Conservation (phyloP, 768 basidiomycete genomes). For the Pleurotus giganteus region DNA sequence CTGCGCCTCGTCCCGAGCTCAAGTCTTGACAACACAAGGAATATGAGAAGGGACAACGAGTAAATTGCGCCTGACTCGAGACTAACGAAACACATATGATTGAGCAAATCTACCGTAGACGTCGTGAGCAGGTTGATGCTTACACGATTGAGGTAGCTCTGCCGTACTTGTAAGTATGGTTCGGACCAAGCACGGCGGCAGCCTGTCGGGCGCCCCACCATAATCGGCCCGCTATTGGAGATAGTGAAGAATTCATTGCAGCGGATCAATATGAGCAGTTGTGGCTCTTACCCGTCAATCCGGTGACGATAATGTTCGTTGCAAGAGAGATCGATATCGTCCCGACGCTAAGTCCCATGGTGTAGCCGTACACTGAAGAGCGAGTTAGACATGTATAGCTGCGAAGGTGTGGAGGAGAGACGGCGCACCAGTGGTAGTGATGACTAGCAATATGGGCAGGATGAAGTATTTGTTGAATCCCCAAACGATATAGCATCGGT, state of each 20-base stretch:
- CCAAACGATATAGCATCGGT: constrained; percentile 8
- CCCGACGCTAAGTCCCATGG: constrained; percentile 7
- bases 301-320: constrained; percentile 6
- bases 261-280: neutral
- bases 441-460: neutral
- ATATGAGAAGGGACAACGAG: neutral
- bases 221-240: neutral
- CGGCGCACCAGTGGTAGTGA: constrained; percentile 1
- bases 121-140: neutral
- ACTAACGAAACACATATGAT: neutral
- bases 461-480: constrained; percentile 8
- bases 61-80: constrained; percentile 4
- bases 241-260: neutral
- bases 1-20: constrained; percentile 1
- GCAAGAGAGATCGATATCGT: constrained; percentile 2
- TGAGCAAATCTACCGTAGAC: neutral
- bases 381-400: neutral
- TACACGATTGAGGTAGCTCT: constrained; percentile 4
- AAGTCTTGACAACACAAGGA: neutral
- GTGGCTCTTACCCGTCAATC: neutral
- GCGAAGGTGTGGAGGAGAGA: too few relatives aligned
- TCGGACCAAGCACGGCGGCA: neutral
- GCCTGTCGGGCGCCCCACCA: constrained; percentile 4
- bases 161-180: neutral
- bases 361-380: constrained; percentile 2